phyloP scores from a whole-genome alignment of 2,329 filamentous ascomycete species.

The Grosmannia huntii region DNA sequence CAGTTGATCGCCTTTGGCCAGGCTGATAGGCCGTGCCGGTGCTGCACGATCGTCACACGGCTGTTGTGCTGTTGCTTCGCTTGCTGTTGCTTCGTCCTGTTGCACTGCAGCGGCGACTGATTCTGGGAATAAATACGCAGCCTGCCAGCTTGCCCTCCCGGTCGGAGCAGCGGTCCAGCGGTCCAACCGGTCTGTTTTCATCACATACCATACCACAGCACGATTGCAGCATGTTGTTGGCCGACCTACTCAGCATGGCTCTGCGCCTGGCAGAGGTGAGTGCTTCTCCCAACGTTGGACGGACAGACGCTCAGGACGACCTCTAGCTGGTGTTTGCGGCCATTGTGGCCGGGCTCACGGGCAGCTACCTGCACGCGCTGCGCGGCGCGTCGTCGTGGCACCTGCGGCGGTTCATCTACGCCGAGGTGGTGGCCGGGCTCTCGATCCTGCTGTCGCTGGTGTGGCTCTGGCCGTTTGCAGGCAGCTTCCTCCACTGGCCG shows the following conservation, averaged over 20 bases:
- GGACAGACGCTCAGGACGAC: too few relatives aligned
- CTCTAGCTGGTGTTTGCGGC: constrained; percentile 49
- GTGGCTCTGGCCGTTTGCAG: constrained; percentile 60
- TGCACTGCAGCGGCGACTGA: too few relatives aligned
- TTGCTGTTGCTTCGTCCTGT: too few relatives aligned
- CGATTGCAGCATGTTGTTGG: constrained; percentile 34
- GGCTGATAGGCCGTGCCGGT: too few relatives aligned
- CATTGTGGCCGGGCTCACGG: constrained; percentile 59
- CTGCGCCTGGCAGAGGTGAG: constrained; percentile 37
- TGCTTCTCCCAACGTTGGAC: neutral
- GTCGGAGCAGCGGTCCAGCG: too few relatives aligned
- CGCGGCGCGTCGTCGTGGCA: constrained; percentile 35
- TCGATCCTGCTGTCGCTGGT: constrained; percentile 57
- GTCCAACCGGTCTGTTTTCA: too few relatives aligned
- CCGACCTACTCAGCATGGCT: constrained; percentile 41
- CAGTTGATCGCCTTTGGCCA: too few relatives aligned
- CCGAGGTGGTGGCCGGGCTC: constrained; percentile 56
- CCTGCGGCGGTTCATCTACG: constrained; percentile 59
- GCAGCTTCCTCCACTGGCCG: constrained; percentile 57
- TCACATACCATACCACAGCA: neutral
- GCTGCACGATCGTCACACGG: too few relatives aligned
- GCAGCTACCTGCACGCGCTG: constrained; percentile 46
- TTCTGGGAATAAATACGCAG: too few relatives aligned
- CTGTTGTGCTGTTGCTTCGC: too few relatives aligned
- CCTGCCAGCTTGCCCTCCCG: too few relatives aligned